A percentile compares a stretch with the other conserved stretches of the same genome.
These are phyloP conservation scores for Backusella circina DNA, from an alignment of 192 early-diverging fungal genomes.

Conservation along the genomic window DNA sequence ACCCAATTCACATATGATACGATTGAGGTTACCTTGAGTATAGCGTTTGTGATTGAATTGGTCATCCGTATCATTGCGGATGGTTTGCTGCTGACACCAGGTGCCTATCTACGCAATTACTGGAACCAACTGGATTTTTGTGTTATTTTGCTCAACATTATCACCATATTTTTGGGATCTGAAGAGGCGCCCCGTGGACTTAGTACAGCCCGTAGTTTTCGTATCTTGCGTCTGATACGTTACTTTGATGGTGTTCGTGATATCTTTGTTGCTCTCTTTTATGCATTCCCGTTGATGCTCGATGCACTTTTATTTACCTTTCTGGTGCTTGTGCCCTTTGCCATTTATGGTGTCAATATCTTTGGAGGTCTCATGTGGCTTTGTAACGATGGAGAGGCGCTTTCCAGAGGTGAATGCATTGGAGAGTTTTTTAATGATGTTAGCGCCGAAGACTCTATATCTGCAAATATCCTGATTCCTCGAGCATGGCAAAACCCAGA, in stretches of 20 bases:
- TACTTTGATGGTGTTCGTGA: slow-evolving; percentile 26
- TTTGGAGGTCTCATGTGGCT: slow-evolving; percentile 44
- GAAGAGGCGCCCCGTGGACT: slow-evolving; percentile 32
- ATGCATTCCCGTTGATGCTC: slow-evolving; percentile 50
- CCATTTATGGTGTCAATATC: slow-evolving; percentile 48
- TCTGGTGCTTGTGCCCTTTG: slow-evolving; percentile 46
- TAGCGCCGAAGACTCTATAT: background rate
- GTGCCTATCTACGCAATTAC: slow-evolving; percentile 43
- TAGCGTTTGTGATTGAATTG: slow-evolving; percentile 46
- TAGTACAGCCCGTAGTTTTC: slow-evolving; percentile 44
- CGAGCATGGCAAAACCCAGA: slow-evolving; percentile 50
- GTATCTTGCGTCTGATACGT: slow-evolving; percentile 31
- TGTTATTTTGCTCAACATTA: slow-evolving; percentile 41
- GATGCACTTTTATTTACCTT: slow-evolving; percentile 46
- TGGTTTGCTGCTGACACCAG: slow-evolving; percentile 47
- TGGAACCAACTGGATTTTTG: slow-evolving; percentile 55
- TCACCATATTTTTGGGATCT: slow-evolving; percentile 32
- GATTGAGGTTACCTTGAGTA: slow-evolving; percentile 37
- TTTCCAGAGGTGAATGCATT: slow-evolving; percentile 25
- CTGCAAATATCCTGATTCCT: slow-evolving; percentile 32
- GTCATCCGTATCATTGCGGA: slow-evolving; percentile 52
- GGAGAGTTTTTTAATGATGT: slow-evolving; percentile 28
- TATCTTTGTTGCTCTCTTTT: slow-evolving; percentile 27
- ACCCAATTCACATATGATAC: slow-evolving; percentile 13
- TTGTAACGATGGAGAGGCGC: slow-evolving; percentile 35